Conservation (phyloP, 129 eudicot genomes). For the Dittrichia graveolens region DNA sequence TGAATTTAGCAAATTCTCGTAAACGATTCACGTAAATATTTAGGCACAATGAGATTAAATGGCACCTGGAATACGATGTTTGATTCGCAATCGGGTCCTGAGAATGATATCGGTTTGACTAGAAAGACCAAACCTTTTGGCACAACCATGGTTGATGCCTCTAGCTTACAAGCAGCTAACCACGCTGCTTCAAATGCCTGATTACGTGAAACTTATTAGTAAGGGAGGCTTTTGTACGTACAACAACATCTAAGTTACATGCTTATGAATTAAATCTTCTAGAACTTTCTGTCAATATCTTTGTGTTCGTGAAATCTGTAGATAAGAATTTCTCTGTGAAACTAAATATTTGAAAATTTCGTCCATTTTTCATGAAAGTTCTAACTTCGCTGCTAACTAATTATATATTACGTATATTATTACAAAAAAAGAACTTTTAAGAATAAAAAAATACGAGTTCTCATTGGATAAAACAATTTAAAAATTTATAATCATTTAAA, state of each 20-base stretch:
- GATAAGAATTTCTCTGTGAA: too few relatives aligned
- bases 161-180: slow-evolving; percentile 65
- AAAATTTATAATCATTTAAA: too few relatives aligned
- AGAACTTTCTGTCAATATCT: not conserved
- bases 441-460: too few relatives aligned
- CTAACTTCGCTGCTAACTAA: too few relatives aligned
- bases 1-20: not conserved
- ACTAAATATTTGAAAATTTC: too few relatives aligned
- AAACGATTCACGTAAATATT: not conserved
- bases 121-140: slow-evolving; percentile 66
- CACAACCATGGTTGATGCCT: slow-evolving; percentile 56
- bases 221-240: not conserved
- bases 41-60: not conserved
- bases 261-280: too few relatives aligned
- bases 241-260: not conserved
- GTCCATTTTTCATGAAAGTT: too few relatives aligned
- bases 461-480: not conserved
- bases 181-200: slow-evolving; percentile 80
- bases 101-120: slow-evolving; percentile 56
- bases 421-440: too few relatives aligned
- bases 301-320: not conserved
- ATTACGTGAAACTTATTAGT: not conserved
- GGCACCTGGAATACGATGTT: slow-evolving; percentile 61
- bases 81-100: slow-evolving; percentile 51
- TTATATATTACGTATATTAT: too few relatives aligned